Evolutionary conservation across 768 basidiomycete genomes (phyloP).

Genomic region (Tulasnella sp.): DNA sequence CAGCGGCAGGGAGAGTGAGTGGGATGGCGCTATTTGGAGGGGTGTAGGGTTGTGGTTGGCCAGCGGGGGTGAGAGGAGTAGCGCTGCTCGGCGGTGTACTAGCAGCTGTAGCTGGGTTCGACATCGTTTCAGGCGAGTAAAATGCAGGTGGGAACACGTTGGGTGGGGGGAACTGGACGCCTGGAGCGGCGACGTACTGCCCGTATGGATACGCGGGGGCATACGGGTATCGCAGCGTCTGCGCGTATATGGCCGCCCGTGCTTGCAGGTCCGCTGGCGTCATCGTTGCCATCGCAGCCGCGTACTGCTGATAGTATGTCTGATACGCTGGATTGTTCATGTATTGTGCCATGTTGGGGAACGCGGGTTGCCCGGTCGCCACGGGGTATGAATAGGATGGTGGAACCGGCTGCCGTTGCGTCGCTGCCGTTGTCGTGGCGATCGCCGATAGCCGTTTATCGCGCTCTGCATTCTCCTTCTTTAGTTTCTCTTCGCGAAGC

Average conservation of each 20-base stretch:
- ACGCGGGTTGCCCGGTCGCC: not conserved
- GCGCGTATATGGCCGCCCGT: not conserved
- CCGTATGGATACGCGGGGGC: constrained; percentile 50
- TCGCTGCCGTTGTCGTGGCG: not conserved
- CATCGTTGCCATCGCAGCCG: constrained; percentile 7
- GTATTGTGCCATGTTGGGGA: constrained; percentile 2
- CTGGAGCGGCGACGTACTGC: constrained; percentile 40
- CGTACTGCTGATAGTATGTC: constrained; percentile 12
- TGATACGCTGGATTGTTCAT: constrained; percentile 10
- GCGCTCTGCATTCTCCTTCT: constrained; percentile 57
- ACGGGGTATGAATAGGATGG: constrained; percentile 6
- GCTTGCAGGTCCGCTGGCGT: not conserved
- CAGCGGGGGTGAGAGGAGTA: constrained; percentile 4
- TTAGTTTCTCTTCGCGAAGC: constrained; percentile 49
- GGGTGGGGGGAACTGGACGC: constrained; percentile 24
- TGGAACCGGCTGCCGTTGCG: not conserved
- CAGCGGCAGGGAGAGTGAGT: constrained; percentile 57
- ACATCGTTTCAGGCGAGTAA: not conserved
- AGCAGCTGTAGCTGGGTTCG: constrained; percentile 21
- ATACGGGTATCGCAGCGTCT: constrained; percentile 3
- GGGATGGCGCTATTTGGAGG: constrained; percentile 34
- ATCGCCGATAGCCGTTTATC: constrained; percentile 43
- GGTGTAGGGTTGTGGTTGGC: constrained; percentile 27
- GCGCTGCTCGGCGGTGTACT: constrained; percentile 10
- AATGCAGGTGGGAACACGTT: constrained; percentile 21